A percentile compares a stretch with the other conserved stretches of the same genome.
phyloP scores from a whole-genome alignment of 495 filamentous ascomycete genomes.

The Aspergillus funiculosus region DNA sequence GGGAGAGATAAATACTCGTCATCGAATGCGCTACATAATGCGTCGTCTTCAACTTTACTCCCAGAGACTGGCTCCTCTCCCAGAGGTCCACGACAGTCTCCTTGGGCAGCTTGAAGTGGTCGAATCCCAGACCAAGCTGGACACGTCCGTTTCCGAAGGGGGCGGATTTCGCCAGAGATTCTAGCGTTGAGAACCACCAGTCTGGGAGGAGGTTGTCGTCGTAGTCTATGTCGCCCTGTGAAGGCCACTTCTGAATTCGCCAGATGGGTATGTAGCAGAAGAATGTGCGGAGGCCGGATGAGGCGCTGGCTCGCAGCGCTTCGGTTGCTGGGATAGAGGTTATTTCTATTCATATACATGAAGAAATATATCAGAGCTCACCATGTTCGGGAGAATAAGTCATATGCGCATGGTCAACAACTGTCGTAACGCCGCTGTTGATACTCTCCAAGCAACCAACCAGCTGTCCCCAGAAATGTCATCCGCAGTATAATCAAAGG shows the following conservation, averaged over 20 bases:
- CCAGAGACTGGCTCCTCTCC: constrained; percentile 21
- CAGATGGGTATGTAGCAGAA: constrained; percentile 41
- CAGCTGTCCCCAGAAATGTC: constrained; percentile 53
- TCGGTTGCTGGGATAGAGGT: constrained; percentile 22
- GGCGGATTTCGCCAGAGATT: constrained; percentile 23
- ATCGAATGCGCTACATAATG: constrained; percentile 25
- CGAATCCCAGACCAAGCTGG: constrained; percentile 37
- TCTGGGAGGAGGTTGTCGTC: constrained; percentile 28
- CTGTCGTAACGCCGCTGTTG: constrained; percentile 52
- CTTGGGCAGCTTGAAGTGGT: constrained; percentile 32
- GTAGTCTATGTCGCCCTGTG: constrained; percentile 27
- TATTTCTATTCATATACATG: neutral
- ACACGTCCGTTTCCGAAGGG: constrained; percentile 40
- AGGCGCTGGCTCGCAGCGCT: constrained; percentile 36
- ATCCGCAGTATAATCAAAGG: constrained; percentile 36
- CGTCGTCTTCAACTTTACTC: constrained; percentile 32
- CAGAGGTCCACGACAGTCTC: constrained; percentile 29
- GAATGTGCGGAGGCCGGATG: constrained; percentile 44
- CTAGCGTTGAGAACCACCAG: constrained; percentile 36
- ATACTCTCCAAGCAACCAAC: constrained; percentile 48
- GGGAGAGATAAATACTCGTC: neutral
- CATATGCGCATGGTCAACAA: constrained; percentile 52
- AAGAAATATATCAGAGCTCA: constrained; percentile 9
- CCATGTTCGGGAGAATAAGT: constrained; percentile 39
- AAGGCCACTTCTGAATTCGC: constrained; percentile 27